Conservation (phyloP, 139 green algal species). For the Chlamydomonas urium region DNA sequence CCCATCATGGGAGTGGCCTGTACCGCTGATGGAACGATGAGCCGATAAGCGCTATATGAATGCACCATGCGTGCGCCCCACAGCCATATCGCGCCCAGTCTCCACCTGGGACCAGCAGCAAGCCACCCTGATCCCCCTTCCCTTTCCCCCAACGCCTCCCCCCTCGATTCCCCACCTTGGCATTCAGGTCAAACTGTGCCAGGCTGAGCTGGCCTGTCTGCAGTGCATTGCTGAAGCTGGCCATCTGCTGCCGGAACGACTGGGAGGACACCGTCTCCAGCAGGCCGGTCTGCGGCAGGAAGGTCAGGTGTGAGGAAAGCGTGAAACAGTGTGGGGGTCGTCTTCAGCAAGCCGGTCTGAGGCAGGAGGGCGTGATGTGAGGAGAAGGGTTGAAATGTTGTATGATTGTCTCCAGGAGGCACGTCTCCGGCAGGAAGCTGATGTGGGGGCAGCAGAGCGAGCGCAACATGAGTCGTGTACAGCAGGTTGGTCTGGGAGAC, state of each 20-base stretch:
- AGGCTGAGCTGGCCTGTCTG: conserved; percentile 65
- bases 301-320: background rate
- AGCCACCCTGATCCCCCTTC: background rate
- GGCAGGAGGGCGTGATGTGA: too few species aligned
- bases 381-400: background rate
- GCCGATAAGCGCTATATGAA: background rate
- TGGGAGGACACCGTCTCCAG: conserved; percentile 38
- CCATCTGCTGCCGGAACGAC: conserved; percentile 75
- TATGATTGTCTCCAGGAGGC: too few species aligned
- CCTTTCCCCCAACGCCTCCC: background rate
- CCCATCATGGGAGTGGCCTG: background rate
- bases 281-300: conserved; percentile 28
- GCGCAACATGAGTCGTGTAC: too few species aligned
- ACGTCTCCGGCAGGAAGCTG: too few species aligned
- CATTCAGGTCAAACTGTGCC: conserved; percentile 59
- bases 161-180: conserved; percentile 20
- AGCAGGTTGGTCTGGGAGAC: too few species aligned
- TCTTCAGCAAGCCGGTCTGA: conserved; percentile 25
- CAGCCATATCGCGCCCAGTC: background rate
- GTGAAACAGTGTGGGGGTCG: conserved; percentile 47
- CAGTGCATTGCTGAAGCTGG: conserved; percentile 51
- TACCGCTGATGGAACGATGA: background rate
- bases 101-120: conserved; percentile 1
- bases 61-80: background rate
- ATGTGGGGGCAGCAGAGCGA: too few species aligned